Percentiles rank a stretch among this genome's conserved stretches.
These are phyloP conservation scores for Aphanomyces cochlioides DNA, from an alignment of 352 stramenopile genomes.

Conservation along the genomic window DNA sequence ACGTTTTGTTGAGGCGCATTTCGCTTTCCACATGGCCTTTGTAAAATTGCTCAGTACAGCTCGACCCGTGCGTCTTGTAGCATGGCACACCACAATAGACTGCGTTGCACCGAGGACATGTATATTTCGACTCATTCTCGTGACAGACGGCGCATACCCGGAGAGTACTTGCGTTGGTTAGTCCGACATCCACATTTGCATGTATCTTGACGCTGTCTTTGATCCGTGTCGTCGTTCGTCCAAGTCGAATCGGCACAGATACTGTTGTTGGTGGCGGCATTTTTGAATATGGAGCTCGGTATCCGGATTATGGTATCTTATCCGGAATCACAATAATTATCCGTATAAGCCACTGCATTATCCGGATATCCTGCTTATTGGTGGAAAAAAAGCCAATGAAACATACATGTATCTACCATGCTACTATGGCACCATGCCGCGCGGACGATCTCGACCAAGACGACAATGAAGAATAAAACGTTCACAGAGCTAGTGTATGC, in stretches of 20 bases:
- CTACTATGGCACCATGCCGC: background rate
- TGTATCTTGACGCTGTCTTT: slow-evolving; percentile 32
- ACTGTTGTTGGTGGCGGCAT: slow-evolving; percentile 18
- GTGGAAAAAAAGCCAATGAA: slow-evolving; percentile 8
- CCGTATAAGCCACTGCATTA: background rate
- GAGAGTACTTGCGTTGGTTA: slow-evolving; percentile 16
- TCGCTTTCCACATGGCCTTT: slow-evolving; percentile 59
- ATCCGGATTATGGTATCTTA: too few species aligned
- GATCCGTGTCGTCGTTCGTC: slow-evolving; percentile 46
- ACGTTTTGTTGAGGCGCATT: slow-evolving; percentile 41
- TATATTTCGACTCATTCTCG: slow-evolving; percentile 60
- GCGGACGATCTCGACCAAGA: background rate
- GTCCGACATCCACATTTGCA: background rate
- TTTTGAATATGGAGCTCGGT: background rate
- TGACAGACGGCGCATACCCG: slow-evolving; percentile 72
- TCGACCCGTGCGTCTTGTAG: slow-evolving; percentile 64
- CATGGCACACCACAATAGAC: slow-evolving; percentile 76
- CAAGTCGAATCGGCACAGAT: slow-evolving; percentile 57
- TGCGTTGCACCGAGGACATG: slow-evolving; percentile 74
- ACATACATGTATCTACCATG: background rate
- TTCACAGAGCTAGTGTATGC: slow-evolving; percentile 41
- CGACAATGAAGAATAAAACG: slow-evolving; percentile 3
- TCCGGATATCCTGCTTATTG: slow-evolving; percentile 6
- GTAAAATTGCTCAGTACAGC: slow-evolving; percentile 78
- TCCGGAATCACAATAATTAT: background rate